Conservation (phyloP, 352 stramenopile genomes). For the Globisporangium middletonii region DNA sequence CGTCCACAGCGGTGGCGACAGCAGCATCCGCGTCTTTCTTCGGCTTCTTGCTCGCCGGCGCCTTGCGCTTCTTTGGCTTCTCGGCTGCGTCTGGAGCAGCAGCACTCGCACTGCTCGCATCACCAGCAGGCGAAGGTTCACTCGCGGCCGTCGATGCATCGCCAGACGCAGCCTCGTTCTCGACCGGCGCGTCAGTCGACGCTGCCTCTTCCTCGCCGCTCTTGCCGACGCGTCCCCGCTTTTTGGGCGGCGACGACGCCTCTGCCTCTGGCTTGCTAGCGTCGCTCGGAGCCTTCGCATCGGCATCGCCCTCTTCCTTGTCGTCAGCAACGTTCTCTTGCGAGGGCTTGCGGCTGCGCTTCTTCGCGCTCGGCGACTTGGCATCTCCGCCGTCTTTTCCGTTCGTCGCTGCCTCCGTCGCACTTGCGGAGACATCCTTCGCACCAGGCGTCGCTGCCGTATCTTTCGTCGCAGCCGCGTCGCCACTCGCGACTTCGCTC, state of each 20-base stretch:
- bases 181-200: background rate
- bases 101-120: background rate
- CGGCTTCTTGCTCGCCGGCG: slow-evolving; percentile 9
- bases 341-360: slow-evolving; percentile 21
- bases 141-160: background rate
- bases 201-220: slow-evolving; percentile 3
- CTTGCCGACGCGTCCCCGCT: slow-evolving; percentile 4
- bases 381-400: background rate
- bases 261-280: slow-evolving; percentile 11
- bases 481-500: slow-evolving; percentile 1
- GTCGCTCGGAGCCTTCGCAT: background rate
- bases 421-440: too few relatives aligned
- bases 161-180: background rate
- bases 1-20: background rate
- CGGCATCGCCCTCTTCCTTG: background rate
- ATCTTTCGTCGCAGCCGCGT: background rate
- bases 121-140: background rate
- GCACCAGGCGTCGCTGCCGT: too few relatives aligned
- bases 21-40: slow-evolving; percentile 10
- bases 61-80: slow-evolving; percentile 12
- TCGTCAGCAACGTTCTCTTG: background rate
- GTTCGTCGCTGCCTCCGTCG: too few relatives aligned
- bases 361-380: slow-evolving; percentile 17
- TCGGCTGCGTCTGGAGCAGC: background rate
- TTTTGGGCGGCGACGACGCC: slow-evolving; percentile 2